Conservation (phyloP, 768 basidiomycete species). For the Hypholoma sublateritium region DNA sequence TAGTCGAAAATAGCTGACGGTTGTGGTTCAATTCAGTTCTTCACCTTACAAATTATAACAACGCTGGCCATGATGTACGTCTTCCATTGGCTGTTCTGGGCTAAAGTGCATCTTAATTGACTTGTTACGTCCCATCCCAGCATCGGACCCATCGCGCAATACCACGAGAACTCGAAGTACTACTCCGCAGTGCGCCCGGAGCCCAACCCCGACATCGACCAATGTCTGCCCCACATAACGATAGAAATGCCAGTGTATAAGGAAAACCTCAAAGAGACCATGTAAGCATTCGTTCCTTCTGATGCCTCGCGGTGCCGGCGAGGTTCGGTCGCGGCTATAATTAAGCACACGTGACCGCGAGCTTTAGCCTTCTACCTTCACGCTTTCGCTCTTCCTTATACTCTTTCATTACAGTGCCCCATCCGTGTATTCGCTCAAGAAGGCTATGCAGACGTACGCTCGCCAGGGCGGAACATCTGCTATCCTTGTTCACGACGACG, state of each 20-base stretch:
- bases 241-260: slow-evolving; percentile 90
- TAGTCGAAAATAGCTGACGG: not conserved
- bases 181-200: slow-evolving; percentile 71
- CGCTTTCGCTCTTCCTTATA: not conserved
- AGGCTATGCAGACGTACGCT: slow-evolving; percentile 90
- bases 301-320: not conserved
- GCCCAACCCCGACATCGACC: slow-evolving; percentile 62
- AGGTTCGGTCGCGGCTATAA: not conserved
- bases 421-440: slow-evolving; percentile 76
- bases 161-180: slow-evolving; percentile 80
- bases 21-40: slow-evolving; percentile 51
- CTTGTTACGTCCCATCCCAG: slow-evolving; percentile 33
- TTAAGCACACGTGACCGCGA: slow-evolving; percentile 1
- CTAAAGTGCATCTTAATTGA: slow-evolving; percentile 14
- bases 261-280: slow-evolving; percentile 77
- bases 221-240: slow-evolving; percentile 69
- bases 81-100: slow-evolving; percentile 2
- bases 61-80: slow-evolving; percentile 62
- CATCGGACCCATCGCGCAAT: slow-evolving; percentile 83
- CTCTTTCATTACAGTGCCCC: slow-evolving; percentile 48
- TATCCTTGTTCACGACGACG: slow-evolving; percentile 85
- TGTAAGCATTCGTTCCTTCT: slow-evolving; percentile 45
- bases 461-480: slow-evolving; percentile 83
- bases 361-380: not conserved
- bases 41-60: slow-evolving; percentile 66